A percentile compares a stretch with the other conserved stretches of the same genome.
phyloP scores from a whole-genome alignment of 202 grass and related monocot species.

The Brachypodium distachyon region DNA sequence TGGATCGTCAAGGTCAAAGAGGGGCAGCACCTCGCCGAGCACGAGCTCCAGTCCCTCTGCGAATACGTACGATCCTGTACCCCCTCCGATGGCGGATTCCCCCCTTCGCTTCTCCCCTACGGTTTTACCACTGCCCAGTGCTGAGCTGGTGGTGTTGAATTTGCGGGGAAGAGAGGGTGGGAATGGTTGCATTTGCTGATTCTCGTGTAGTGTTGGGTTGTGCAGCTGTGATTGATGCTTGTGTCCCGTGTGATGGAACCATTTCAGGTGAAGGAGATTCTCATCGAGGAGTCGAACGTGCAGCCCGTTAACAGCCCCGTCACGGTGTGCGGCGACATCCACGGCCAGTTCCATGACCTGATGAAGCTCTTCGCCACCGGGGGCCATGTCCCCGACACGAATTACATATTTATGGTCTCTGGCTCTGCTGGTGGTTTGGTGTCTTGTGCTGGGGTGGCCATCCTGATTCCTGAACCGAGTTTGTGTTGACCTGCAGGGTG shows the following conservation, averaged over 20 bases:
- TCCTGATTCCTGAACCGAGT: not conserved
- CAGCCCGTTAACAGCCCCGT: constrained; percentile 69
- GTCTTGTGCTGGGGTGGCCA: not conserved
- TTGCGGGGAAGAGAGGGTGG: not conserved
- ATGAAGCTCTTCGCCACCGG: constrained; percentile 70
- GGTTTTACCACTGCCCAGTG: not conserved
- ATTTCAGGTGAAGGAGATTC: constrained; percentile 70
- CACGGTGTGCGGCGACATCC: constrained; percentile 64
- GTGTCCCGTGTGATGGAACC: not conserved
- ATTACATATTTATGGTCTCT: constrained; percentile 73
- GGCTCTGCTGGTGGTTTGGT: not conserved
- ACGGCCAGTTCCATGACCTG: constrained; percentile 70
- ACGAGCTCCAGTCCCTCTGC: constrained; percentile 98
- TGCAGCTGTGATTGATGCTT: not conserved
- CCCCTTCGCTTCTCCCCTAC: not conserved
- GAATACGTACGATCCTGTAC: constrained; percentile 59
- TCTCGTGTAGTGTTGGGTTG: not conserved
- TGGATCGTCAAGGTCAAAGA: constrained; percentile 99
- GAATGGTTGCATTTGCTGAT: not conserved
- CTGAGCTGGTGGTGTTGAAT: not conserved
- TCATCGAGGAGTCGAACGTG: constrained; percentile 70
- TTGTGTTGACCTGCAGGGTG: constrained; percentile 38
- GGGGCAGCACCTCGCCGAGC: constrained; percentile 88
- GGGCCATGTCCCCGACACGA: constrained; percentile 56
- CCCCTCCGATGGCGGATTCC: not conserved